phyloP scores from a whole-genome alignment of 2,329 filamentous ascomycete genomes.

The Cladorrhinum sp. region DNA sequence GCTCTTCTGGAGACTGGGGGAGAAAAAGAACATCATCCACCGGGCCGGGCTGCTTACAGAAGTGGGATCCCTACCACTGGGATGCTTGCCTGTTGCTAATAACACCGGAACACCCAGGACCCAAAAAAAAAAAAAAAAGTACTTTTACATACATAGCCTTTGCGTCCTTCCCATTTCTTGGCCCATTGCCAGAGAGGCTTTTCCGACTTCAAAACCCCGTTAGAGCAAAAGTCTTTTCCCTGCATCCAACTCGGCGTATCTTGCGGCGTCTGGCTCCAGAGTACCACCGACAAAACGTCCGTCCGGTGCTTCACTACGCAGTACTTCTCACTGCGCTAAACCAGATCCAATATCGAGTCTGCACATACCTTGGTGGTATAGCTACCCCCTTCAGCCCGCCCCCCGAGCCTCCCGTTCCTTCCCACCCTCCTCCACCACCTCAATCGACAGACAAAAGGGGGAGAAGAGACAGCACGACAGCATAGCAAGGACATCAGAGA shows the following conservation, averaged over 20 bases:
- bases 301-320: conserved; percentile 15
- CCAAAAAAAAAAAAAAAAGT: background rate
- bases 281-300: conserved; percentile 27
- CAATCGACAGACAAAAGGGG: background rate
- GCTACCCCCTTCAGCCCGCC: conserved; percentile 14
- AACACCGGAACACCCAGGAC: background rate
- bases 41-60: conserved; percentile 22
- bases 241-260: conserved; percentile 21
- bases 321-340: conserved; percentile 16
- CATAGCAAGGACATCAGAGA: conserved; percentile 7
- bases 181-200: background rate
- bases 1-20: conserved; percentile 16
- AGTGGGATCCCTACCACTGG: conserved; percentile 7
- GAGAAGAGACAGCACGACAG: background rate
- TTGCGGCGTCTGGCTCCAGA: conserved; percentile 19
- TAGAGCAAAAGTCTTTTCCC: background rate
- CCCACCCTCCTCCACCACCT: conserved; percentile 7
- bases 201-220: background rate
- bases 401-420: conserved; percentile 12
- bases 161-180: conserved; percentile 16
- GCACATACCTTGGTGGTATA: conserved; percentile 12
- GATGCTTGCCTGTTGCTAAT: background rate
- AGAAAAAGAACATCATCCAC: conserved; percentile 20
- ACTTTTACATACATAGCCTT: conserved; percentile 5
- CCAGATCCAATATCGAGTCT: conserved; percentile 21